Evolutionary conservation across 2,329 filamentous ascomycete species (phyloP), one percentile per base, ranked within the genome.

Genomic region (Trematosphaeria pertusa): DNA sequence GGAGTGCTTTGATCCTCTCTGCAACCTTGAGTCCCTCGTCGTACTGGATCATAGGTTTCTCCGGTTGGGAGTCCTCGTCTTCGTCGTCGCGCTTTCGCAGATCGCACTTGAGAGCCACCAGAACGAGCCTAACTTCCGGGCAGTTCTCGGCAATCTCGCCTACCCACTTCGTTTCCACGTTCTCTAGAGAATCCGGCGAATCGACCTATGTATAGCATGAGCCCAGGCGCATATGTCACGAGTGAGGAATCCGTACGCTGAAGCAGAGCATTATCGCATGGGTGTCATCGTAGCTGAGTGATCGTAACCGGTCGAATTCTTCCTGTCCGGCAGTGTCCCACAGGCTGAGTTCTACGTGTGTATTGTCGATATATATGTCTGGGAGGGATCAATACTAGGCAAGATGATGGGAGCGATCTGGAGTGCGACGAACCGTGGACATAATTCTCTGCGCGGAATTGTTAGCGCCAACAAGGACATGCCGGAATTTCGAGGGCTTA

Each of bases 221-320:
- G 50, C 39, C 17, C 20, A 17, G 12, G 18, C 30, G 19, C 14
- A 18, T 28, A 15, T 32, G 11, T 12, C 5, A 47, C 12, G 17
- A 30, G 17, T 6, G 19, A 30, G 31, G 15, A 8, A 6, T 26
- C 4, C 45, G 35, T 65, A 70, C 70, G 64, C 89, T 94, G 77
- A 97, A 99, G 80, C 94, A 99, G 61, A 99, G 89, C 88, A 99
- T 97, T 65, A 99, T 96, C 34, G 95, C 86, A 69, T 99, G 94
- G 42, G 94, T 99, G 71, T 99, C 94, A 81, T 92, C 94, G 75
- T 99, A 99, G 38, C 92, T 97, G 44, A 99, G 84, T 56, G 91
- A 96, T 67, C 94, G 89, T 73, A 99, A 78, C 42, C 94, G 87
- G 76, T 99, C 94, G 77, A 97, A 99, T 83, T 99, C 94, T 79